These are phyloP conservation scores for Daldinia sp. DNA, from an alignment of 2,329 filamentous ascomycete genomes.

Conservation along the genomic window DNA sequence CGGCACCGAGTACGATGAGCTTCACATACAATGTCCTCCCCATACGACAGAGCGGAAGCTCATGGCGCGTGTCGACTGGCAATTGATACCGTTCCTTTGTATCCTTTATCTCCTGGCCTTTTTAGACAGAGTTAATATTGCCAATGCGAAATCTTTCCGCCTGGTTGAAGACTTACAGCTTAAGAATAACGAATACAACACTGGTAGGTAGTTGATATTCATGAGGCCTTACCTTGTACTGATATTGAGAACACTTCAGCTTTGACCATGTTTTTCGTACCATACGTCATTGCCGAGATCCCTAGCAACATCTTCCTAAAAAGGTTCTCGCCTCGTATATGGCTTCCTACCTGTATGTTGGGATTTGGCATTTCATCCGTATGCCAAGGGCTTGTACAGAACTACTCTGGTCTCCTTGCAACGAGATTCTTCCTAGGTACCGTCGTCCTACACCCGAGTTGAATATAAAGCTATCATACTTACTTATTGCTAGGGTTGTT, in stretches of 20 bases:
- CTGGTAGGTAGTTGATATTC: slow-evolving; percentile 49
- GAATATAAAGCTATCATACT: background rate
- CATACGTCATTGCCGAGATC: slow-evolving; percentile 77
- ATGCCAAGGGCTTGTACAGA: slow-evolving; percentile 79
- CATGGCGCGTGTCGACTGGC: slow-evolving; percentile 74
- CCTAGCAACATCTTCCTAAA: slow-evolving; percentile 78
- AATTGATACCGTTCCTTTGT: slow-evolving; percentile 75
- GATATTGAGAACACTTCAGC: slow-evolving; percentile 45
- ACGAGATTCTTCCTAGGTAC: slow-evolving; percentile 79
- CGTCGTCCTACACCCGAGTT: background rate
- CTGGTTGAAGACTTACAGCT: slow-evolving; percentile 70
- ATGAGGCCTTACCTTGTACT: background rate
- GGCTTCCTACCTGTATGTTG: slow-evolving; percentile 84
- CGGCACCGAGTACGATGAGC: slow-evolving; percentile 46
- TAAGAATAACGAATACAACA: slow-evolving; percentile 71
- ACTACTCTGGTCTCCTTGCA: slow-evolving; percentile 77
- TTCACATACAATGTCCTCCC: slow-evolving; percentile 54
- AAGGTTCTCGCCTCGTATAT: slow-evolving; percentile 51
- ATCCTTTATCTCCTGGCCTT: slow-evolving; percentile 59
- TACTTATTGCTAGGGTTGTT: slow-evolving; percentile 64
- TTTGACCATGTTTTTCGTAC: slow-evolving; percentile 82
- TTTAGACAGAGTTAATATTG: slow-evolving; percentile 76
- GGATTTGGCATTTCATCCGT: slow-evolving; percentile 79
- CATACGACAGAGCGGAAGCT: slow-evolving; percentile 71
- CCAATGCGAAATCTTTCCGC: slow-evolving; percentile 75